Base-by-base conservation (phyloP, 2,329 filamentous ascomycete species). In the Cytospora leucostoma region DNA sequence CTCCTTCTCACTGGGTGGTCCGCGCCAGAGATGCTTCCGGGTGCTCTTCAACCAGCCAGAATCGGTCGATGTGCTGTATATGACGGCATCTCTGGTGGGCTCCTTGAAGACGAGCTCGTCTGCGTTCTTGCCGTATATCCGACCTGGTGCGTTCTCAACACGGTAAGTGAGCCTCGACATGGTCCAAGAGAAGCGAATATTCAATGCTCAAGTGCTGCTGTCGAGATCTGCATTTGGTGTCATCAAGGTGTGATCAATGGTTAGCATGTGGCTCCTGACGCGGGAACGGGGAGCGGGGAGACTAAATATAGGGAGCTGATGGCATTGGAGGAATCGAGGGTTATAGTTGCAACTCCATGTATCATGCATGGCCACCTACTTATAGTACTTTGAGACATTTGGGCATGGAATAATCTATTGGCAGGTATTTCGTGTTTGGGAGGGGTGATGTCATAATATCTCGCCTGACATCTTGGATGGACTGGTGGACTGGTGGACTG, bases 41-140 rank as follows among this genome's bases (percentile, higher is more conserved):
- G 52, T 63, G 47, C 27, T 47, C n/a, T 49, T 61, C 4, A 63
- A 38, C 37, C 53, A 35, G 3, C 63, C 60, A 15, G 56, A 44
- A 4, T 63, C 50, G 35, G 64, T 61, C 10, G 64, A 62, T 12
- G 64, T 65, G 61, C 56, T 65, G 57, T 65, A 65, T 34, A 65
- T 65, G 15, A 61, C 19, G 11, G 64, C 64, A 32, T 60, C 44
- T n/a, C 47, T 51, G n/a, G 53, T 54, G 3, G 64, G 64, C n/a
- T 65, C 61, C 34, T 63, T 65, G 57, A 65, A 65, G n/a, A 65
- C 21, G 19, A 65, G 61, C 56, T 65, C 64, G 38, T 65, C 60
- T 49, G 61, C 47, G 38, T 65, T 65, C 56, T 63, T 65, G 53
- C 64, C 64, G 38, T 63, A 65, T 34, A 65, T 51, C 7, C 59